These are phyloP conservation scores for Alternaria incomplexa DNA, from an alignment of 2,329 filamentous ascomycete genomes.

Conservation along the genomic window DNA sequence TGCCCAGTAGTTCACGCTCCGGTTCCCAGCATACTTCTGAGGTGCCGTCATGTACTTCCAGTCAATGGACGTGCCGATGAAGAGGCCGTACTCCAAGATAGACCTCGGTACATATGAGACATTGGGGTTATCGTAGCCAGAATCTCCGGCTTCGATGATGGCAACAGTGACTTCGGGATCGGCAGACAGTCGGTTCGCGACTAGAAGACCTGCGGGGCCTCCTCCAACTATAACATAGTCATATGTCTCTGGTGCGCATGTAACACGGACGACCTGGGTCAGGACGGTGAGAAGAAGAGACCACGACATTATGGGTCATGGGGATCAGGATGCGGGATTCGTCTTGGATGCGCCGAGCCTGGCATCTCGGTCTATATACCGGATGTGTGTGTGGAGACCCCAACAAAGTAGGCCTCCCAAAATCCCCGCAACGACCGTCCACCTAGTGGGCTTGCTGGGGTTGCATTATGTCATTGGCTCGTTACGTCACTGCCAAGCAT, in stretches of 20 bases:
- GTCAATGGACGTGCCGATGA: slow-evolving; percentile 44
- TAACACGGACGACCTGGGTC: neutral
- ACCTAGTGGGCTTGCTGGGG: neutral
- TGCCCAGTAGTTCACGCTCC: slow-evolving; percentile 40
- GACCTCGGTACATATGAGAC: slow-evolving; percentile 32
- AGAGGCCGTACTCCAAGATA: slow-evolving; percentile 28
- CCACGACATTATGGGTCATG: slow-evolving; percentile 2
- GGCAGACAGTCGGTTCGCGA: slow-evolving; percentile 38
- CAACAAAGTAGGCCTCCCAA: neutral
- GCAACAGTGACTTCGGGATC: slow-evolving; percentile 31
- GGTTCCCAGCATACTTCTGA: slow-evolving; percentile 46
- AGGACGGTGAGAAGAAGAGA: neutral
- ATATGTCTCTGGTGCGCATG: slow-evolving; percentile 23
- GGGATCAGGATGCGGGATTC: neutral
- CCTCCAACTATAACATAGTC: slow-evolving; percentile 46
- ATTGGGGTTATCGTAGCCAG: slow-evolving; percentile 37
- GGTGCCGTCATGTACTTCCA: slow-evolving; percentile 50
- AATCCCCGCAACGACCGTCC: neutral
- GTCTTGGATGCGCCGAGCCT: neutral
- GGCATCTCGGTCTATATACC: neutral
- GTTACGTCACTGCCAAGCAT: neutral
- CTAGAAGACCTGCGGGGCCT: slow-evolving; percentile 41
- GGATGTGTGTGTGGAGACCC: neutral
- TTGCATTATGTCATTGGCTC: neutral
- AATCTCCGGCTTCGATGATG: slow-evolving; percentile 44